These are phyloP conservation scores for Daldinia decipiens DNA, from an alignment of 495 filamentous ascomycete genomes.

Conservation along the genomic window DNA sequence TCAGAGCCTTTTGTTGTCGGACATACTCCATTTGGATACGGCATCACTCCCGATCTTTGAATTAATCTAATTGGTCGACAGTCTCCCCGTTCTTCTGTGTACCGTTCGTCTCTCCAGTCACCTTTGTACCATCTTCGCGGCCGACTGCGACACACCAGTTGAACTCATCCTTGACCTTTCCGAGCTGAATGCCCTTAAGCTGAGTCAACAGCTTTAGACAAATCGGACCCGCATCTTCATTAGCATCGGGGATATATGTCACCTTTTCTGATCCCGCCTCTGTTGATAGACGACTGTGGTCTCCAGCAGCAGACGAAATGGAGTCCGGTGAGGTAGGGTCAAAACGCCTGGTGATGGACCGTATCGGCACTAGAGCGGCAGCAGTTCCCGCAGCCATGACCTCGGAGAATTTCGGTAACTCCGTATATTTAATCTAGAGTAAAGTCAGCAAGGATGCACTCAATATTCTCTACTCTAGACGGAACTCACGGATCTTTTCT, in stretches of 20 bases:
- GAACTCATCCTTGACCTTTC: constrained; percentile 77
- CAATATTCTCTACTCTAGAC: constrained; percentile 5
- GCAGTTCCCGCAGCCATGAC: constrained; percentile 94
- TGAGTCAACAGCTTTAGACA: constrained; percentile 75
- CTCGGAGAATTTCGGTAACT: constrained; percentile 80
- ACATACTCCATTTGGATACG: constrained; percentile 1
- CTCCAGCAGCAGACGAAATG: constrained; percentile 45
- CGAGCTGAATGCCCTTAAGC: constrained; percentile 85
- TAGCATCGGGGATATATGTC: constrained; percentile 66
- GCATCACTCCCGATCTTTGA: neutral
- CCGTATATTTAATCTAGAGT: constrained; percentile 77
- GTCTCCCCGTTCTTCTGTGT: constrained; percentile 41
- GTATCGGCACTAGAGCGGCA: constrained; percentile 89
- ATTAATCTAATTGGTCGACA: constrained; percentile 55
- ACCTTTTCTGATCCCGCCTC: constrained; percentile 68
- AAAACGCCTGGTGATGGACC: constrained; percentile 77
- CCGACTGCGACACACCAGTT: constrained; percentile 74
- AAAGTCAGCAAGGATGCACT: constrained; percentile 26
- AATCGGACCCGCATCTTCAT: constrained; percentile 75
- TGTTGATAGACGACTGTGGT: constrained; percentile 49
- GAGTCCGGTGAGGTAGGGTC: constrained; percentile 54
- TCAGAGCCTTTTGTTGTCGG: constrained; percentile 15
- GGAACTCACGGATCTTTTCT: constrained; percentile 63
- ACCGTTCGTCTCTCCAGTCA: constrained; percentile 38
- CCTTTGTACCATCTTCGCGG: constrained; percentile 58